phyloP scores from a whole-genome alignment of 352 stramenopile genomes.

The Phytophthora capsici region DNA sequence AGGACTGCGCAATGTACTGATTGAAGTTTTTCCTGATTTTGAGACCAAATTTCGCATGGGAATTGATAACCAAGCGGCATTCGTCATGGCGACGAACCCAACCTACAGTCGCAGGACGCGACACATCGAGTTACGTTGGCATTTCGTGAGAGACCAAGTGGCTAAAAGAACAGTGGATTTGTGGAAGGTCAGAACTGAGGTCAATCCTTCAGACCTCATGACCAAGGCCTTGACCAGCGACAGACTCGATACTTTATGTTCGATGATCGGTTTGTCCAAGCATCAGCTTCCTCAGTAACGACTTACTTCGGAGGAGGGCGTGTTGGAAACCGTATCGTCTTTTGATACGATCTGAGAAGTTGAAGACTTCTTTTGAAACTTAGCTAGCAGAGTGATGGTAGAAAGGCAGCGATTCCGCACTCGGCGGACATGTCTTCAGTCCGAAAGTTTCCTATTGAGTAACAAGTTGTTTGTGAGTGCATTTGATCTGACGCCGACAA shows the following conservation, averaged over 20 bases:
- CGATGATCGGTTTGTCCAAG: background rate
- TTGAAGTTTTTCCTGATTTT: background rate
- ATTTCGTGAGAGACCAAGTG: conserved; percentile 1
- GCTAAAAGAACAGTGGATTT: background rate
- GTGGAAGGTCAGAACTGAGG: conserved; percentile 2
- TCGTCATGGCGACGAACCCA: background rate
- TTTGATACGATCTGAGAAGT: background rate
- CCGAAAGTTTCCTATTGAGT: too few relatives aligned
- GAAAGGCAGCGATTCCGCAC: too few relatives aligned
- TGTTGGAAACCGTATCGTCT: conserved; percentile 1
- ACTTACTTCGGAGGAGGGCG: background rate
- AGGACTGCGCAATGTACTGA: background rate
- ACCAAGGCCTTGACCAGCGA: background rate
- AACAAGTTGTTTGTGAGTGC: too few relatives aligned
- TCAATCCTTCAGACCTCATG: conserved; percentile 1
- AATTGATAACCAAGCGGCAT: background rate
- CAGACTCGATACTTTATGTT: background rate
- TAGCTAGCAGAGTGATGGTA: too few relatives aligned
- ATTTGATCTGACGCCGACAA: too few relatives aligned
- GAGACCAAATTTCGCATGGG: background rate
- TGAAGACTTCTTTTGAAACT: too few relatives aligned
- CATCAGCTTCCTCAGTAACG: background rate
- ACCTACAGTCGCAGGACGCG: conserved; percentile 2
- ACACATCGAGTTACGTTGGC: conserved; percentile 4
- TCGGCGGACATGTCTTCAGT: too few relatives aligned